Percentiles rank a stretch among this genome's conserved stretches.
Evolutionary conservation across 805 yeast species (phyloP).

Genomic region (Yamadazyma tumulicola): DNA sequence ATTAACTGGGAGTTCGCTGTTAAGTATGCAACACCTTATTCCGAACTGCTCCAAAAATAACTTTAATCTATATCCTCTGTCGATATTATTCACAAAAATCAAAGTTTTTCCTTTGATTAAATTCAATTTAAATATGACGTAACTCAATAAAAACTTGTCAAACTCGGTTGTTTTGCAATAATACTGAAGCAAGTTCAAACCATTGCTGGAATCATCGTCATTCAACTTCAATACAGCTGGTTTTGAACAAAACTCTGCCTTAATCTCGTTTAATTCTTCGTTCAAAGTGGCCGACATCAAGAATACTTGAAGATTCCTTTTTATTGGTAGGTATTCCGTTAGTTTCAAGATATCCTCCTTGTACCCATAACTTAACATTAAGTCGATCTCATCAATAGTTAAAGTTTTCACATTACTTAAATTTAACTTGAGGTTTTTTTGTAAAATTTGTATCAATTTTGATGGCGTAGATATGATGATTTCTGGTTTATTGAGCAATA

Average conservation of each 20-base stretch:
- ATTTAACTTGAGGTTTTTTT: constrained; percentile 41
- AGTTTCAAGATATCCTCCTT: constrained; percentile 75
- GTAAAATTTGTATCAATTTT: constrained; percentile 56
- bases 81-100: constrained; percentile 88
- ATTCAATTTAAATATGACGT: constrained; percentile 85
- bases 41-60: constrained; percentile 94
- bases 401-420: constrained; percentile 60
- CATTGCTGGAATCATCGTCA: constrained; percentile 59
- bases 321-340: constrained; percentile 61
- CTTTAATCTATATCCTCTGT: constrained; percentile 90
- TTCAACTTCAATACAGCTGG: constrained; percentile 81
- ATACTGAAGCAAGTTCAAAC: constrained; percentile 67
- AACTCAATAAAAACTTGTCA: constrained; percentile 86
- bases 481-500: constrained; percentile 73
- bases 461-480: constrained; percentile 86
- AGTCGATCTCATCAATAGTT: constrained; percentile 94
- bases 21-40: constrained; percentile 78
- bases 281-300: constrained; percentile 94
- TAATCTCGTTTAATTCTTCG: constrained; percentile 78
- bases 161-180: constrained; percentile 84
- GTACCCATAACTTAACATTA: constrained; percentile 86
- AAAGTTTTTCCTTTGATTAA: constrained; percentile 89
- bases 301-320: constrained; percentile 78
- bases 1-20: constrained; percentile 88
- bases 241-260: constrained; percentile 71